Evolutionary conservation across 108 stramenopile species (phyloP), one percentile per base, ranked within the genome.

Genomic region (Skeletonema costatum): DNA sequence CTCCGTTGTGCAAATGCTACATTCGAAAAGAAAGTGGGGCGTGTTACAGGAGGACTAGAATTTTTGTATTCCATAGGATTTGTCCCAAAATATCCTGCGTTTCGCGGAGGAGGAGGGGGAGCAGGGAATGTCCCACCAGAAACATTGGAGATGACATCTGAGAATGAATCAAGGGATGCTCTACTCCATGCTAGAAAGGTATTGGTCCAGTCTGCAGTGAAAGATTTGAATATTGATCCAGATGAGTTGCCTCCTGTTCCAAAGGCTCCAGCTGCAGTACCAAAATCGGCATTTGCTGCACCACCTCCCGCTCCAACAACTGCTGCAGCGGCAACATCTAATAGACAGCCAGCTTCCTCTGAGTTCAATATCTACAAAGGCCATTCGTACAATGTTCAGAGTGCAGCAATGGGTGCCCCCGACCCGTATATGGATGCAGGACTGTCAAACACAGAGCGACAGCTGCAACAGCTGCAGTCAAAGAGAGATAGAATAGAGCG

Each of bases 31-130:
- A 95, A 93, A 75, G 84, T 95, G 12, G 75, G 78, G 2, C 25
- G 60, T 1, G 63, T 71, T 67, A 51, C 67, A 12, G 92, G 94
- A 36, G 89, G 82, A n/a, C 31, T 81, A 4, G 80, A 88, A n/a
- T 87, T 90, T 67, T 71, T 95, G 53, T 68, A 82, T 59, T 88
- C 87, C 12, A 81, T 87, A 48, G 94, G 94, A 17, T 95, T 95
- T 73, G 58, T 67, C 16, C 74, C 71, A 14, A 65, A 71, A 41
- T 78, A 66, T 48, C 60, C 83, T 13, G 36, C 78, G 16, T 46
- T 74, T 71, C 31, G 42, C 66, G 71, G 70, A 25, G 53, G 41
- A 8, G 65, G 32, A 33, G 53, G 41, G 9, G 65, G 32, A 33
- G 56, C 17, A 11, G 39, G 12, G 56, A 36, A 56, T 36, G 11